Evolutionary conservation across 225 moss, liverwort and hornwort species (phyloP), one percentile per base, ranked within the genome.

Genomic region (Pseudisothecium myosuroides): DNA sequence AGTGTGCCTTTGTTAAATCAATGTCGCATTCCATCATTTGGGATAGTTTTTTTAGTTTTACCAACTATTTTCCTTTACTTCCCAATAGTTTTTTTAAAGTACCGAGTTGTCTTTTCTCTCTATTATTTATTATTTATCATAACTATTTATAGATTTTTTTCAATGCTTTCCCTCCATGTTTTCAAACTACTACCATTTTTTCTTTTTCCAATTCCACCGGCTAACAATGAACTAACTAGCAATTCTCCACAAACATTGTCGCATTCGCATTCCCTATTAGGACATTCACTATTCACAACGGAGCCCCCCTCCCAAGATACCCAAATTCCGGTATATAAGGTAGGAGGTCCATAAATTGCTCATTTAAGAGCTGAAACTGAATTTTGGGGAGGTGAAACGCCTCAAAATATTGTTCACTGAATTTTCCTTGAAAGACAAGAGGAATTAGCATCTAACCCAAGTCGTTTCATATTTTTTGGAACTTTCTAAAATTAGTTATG

Each of bases 141-240:
- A n/a, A n/a, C n/a, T n/a, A n/a, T n/a, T 73, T 6, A 4, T 2
- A 32, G 0, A 20, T 7, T 76, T 75, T 75, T 32, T 11, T 21
- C 2, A 5, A 2, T 0, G 0, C 1, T n/a, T 39, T 21, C 17
- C 21, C 21, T 13, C 0, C 4, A 20, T 45, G 7, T 12, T 75
- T 75, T 32, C 7, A 2, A 49, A 75, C 32, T 49, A 1, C 19
- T 19, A 18, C 10, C 29, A 1, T 1, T 17, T 29, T 28, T 31
- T 2, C 3, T 36, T 73, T 18, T 73, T 18, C 49, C 75, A 34
- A 50, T 76, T 32, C 3, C 34, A 19, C 0, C 0, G 0, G 13
- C 76, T 50, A 76, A 32, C 12, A 50, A 75, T 32, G 20, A 50
- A 75, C 20, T 75, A 29, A 29, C 5, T 5, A 10, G 1, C 2